Conservation (phyloP, 179 eudicot genomes). For the Patellifolia procumbens region DNA sequence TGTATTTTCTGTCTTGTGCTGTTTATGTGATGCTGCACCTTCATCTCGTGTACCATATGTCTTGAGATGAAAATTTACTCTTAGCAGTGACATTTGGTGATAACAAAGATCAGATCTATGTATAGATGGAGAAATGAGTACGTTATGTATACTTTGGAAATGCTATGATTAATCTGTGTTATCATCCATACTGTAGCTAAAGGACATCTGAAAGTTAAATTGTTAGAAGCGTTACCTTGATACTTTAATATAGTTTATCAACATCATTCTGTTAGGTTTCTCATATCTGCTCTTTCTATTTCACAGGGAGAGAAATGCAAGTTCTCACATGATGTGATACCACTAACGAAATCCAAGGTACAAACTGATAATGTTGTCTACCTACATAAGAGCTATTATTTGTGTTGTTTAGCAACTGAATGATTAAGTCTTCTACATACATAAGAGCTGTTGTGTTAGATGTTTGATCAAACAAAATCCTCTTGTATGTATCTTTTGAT, state of each 20-base stretch:
- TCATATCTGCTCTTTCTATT: conserved; percentile 26
- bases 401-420: neutral
- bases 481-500: too few relatives aligned
- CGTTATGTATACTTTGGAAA: neutral
- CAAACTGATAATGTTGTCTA: conserved; percentile 13
- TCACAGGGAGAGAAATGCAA: conserved; percentile 85
- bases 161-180: conserved; percentile 2
- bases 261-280: conserved; percentile 17
- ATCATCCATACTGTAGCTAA: neutral
- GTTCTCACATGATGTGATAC: conserved; percentile 84
- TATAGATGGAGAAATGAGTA: neutral
- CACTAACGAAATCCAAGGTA: conserved; percentile 88
- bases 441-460: neutral
- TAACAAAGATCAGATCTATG: neutral
- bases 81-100: neutral
- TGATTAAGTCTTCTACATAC: neutral
- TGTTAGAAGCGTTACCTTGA: neutral
- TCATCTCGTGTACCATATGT: neutral
- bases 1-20: neutral
- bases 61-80: neutral
- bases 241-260: neutral
- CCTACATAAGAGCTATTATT: neutral
- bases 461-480: neutral
- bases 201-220: neutral
- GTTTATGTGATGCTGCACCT: neutral